Evolutionary conservation across 1,284 basidiomycete species (phyloP), one percentile per base, ranked within the genome.

Genomic region (Irpex sp.): DNA sequence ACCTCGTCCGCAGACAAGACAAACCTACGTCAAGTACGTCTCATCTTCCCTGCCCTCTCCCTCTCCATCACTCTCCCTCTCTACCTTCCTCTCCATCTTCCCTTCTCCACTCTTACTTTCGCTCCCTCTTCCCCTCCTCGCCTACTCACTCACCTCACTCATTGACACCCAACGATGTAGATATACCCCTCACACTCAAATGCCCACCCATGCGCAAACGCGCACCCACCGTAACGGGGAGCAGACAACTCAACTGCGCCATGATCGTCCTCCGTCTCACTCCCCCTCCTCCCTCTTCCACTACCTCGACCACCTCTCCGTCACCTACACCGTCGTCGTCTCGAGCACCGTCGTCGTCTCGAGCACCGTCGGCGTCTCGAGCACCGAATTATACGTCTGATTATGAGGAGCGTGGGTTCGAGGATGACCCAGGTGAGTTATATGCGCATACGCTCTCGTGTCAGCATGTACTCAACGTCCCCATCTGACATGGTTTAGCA

Each of bases 1-100:
- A 88, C 54, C 69, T 87, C 37, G 61, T 80, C 33, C 81, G 77
- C 65, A 81, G 76, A 63, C 81, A 84, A 61, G 77, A 53, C 7
- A 50, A 59, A 0, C 53, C 66, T 2, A 65, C 64, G 9, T 60
- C 59, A 13, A 54, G 68, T 69, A 47, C 57, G 68, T 59, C 15
- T 33, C 31, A 6, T 33, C 31, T n/a, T n/a, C n/a, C n/a, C n/a
- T n/a, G n/a, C n/a, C n/a, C n/a, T n/a, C n/a, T n/a, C n/a, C n/a
- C n/a, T n/a, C n/a, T n/a, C n/a, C n/a, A n/a, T n/a, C n/a, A n/a
- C n/a, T 6, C 5, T 6, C 31, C 31, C 31, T 33, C 31, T 4
- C 5, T 31, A 4, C 26, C 31, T 31, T 4, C 5, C 31, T 5
- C 3, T 33, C 31, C 5, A 1, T 33, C 31, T 33, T 6, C 31